phyloP scores from a whole-genome alignment of 306 rosid genomes.

The Inga laurina region DNA sequence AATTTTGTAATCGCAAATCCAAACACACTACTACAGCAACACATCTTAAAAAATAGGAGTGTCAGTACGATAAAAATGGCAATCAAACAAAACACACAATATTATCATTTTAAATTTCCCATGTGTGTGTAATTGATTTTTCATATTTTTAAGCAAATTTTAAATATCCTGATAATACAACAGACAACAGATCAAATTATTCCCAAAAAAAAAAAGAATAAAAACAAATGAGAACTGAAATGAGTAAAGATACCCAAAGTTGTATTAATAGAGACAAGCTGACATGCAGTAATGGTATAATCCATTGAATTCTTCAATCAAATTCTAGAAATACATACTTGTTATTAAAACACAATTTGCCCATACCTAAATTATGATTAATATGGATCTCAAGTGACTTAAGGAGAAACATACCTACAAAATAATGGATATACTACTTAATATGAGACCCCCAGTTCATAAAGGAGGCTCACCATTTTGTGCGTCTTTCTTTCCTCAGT shows the following conservation, averaged over 20 bases:
- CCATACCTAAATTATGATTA: not conserved
- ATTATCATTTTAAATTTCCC: no score
- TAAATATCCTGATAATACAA: no score
- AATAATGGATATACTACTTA: not conserved
- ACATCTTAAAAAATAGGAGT: no score
- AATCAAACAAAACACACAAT: no score
- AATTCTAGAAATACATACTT: not conserved
- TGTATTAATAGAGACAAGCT: not conserved
- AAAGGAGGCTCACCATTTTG: not conserved
- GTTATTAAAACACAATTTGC: not conserved
- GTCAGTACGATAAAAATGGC: no score
- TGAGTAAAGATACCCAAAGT: no score
- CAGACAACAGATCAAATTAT: no score
- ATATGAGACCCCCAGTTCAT: not conserved
- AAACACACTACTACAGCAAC: no score
- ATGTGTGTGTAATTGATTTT: no score
- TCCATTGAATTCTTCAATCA: not conserved
- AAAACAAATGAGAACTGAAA: not conserved
- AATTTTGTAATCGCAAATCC: no score
- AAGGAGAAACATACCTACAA: not conserved
- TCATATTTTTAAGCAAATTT: no score
- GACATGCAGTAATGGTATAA: not conserved
- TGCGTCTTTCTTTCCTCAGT: not conserved
- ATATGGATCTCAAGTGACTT: not conserved
- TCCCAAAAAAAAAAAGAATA: no score